Evolutionary conservation across 116 monocot species (phyloP).

Genomic region (Zostera marina): DNA sequence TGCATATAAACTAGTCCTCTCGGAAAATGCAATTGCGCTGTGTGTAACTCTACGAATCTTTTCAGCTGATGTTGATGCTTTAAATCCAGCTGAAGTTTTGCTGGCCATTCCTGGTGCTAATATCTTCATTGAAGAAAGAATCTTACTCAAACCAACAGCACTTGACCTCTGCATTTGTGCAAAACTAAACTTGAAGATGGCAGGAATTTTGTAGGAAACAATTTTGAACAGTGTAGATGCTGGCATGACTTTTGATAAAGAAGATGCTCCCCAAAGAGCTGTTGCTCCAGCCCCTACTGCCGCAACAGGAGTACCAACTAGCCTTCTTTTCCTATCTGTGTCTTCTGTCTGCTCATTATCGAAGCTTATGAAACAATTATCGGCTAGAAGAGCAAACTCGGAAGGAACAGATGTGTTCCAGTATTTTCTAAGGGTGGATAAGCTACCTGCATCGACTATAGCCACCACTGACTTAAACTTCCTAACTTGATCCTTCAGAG

Average conservation of each 20-base stretch:
- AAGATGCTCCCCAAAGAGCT: slow-evolving; percentile 59
- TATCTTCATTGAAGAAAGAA: slow-evolving; percentile 41
- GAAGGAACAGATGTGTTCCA: slow-evolving; percentile 66
- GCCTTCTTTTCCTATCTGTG: slow-evolving; percentile 20
- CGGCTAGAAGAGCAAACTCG: slow-evolving; percentile 30
- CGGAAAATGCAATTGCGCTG: slow-evolving; percentile 33
- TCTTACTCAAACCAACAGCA: slow-evolving; percentile 44
- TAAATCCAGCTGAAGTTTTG: slow-evolving; percentile 28
- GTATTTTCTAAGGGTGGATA: slow-evolving; percentile 58
- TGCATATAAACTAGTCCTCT: slow-evolving; percentile 68
- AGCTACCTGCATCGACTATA: slow-evolving; percentile 54
- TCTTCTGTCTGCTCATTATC: slow-evolving; percentile 9
- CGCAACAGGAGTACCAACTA: slow-evolving; percentile 53
- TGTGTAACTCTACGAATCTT: slow-evolving; percentile 71
- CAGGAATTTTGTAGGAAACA: slow-evolving; percentile 49
- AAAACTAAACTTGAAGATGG: slow-evolving; percentile 39
- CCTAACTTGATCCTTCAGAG: slow-evolving; percentile 35
- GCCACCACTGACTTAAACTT: slow-evolving; percentile 70
- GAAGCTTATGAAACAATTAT: slow-evolving; percentile 19
- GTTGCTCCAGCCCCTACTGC: slow-evolving; percentile 81
- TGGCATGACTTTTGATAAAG: slow-evolving; percentile 58
- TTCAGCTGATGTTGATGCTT: slow-evolving; percentile 51
- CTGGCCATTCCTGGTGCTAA: slow-evolving; percentile 25
- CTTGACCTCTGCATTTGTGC: slow-evolving; percentile 42
- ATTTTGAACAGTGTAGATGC: slow-evolving; percentile 65